Evolutionary conservation across 75 land plant species (phyloP).

Genomic region (Pseudotsuga menziesii): DNA sequence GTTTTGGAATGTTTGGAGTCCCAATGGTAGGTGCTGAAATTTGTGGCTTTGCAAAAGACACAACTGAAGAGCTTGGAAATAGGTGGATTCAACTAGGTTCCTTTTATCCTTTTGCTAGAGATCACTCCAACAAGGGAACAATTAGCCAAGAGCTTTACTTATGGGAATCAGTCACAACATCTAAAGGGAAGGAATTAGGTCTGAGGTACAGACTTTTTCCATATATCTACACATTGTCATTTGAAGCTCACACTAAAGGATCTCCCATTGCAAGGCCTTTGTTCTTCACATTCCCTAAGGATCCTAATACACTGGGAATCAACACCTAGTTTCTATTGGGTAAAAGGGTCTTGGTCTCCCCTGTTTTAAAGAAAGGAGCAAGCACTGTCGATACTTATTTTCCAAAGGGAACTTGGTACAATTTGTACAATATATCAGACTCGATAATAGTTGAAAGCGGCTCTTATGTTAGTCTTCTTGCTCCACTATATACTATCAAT

Average conservation of each 20-base stretch:
- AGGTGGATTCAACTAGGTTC: constrained; percentile 70
- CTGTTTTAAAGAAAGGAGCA: no score
- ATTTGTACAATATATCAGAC: constrained; percentile 51
- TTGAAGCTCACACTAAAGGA: no score
- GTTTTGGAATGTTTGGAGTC: constrained; percentile 46
- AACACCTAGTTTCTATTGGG: no score
- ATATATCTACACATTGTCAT: no score
- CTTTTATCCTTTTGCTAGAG: constrained; percentile 34
- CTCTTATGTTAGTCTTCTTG: constrained; percentile 28
- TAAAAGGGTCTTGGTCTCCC: no score
- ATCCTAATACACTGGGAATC: no score
- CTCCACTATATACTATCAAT: constrained; percentile 60
- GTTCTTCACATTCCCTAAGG: no score
- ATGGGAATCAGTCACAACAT: constrained; percentile 72
- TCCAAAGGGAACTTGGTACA: constrained; percentile 79
- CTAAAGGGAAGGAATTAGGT: no score
- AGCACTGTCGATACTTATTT: constrained; percentile 58
- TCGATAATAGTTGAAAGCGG: constrained; percentile 20
- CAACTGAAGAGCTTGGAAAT: constrained; percentile 67
- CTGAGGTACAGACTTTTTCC: constrained; percentile 2
- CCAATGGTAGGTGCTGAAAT: constrained; percentile 50
- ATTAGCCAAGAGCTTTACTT: constrained; percentile 64
- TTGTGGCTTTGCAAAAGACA: constrained; percentile 68
- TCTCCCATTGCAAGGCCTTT: no score
- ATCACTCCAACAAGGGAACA: constrained; percentile 12